Percentiles rank a stretch among this genome's conserved stretches.
Evolutionary conservation across 805 yeast genomes (phyloP).

Genomic region (Torulaspora gathmanii): DNA sequence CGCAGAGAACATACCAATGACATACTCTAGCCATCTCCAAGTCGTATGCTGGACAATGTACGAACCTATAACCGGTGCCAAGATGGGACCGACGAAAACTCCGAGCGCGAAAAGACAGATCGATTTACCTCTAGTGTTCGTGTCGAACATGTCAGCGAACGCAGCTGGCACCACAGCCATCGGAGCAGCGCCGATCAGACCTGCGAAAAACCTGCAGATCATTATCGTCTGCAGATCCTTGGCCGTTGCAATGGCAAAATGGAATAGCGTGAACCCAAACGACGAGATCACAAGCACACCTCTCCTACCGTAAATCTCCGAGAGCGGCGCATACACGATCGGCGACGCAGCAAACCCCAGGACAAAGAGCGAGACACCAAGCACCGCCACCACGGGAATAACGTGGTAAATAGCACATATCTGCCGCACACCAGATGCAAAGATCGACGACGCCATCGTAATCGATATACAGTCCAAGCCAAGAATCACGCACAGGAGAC

Average conservation of each 20-base stretch:
- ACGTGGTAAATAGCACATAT: constrained; percentile 53
- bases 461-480: constrained; percentile 50
- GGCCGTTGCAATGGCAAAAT: constrained; percentile 73
- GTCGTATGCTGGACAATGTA: constrained; percentile 63
- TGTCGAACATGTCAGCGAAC: constrained; percentile 75
- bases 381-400: constrained; percentile 61
- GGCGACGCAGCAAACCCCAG: constrained; percentile 94
- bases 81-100: constrained; percentile 73
- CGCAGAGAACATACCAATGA: constrained; percentile 58
- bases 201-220: constrained; percentile 75
- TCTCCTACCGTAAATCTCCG: constrained; percentile 74
- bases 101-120: constrained; percentile 64
- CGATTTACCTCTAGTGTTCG: constrained; percentile 67
- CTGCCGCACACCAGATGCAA: constrained; percentile 54
- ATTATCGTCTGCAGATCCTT: constrained; percentile 72
- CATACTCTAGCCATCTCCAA: constrained; percentile 80
- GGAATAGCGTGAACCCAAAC: constrained; percentile 54
- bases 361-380: constrained; percentile 79
- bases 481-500: constrained; percentile 41
- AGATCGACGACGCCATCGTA: constrained; percentile 81
- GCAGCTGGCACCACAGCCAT: constrained; percentile 83
- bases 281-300: constrained; percentile 53
- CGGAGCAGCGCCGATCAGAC: constrained; percentile 80
- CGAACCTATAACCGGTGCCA: constrained; percentile 76
- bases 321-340: constrained; percentile 79